Conservation (phyloP, 2,329 filamentous ascomycete genomes). For the Trichoderma koningiopsis region DNA sequence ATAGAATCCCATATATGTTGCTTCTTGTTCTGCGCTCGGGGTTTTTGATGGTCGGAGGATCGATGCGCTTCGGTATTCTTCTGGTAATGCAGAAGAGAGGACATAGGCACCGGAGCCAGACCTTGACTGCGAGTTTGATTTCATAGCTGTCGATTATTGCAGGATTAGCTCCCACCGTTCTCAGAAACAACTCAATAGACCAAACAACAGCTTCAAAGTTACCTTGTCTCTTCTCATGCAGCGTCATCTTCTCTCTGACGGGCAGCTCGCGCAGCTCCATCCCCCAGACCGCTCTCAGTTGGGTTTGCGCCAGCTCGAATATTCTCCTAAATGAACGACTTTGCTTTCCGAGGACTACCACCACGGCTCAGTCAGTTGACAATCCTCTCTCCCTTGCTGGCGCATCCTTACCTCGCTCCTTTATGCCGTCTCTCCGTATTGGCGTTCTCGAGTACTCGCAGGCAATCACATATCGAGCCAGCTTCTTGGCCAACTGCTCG, state of each 20-base stretch:
- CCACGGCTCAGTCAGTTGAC: constrained; percentile 4
- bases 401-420: constrained; percentile 57
- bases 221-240: constrained; percentile 78
- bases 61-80: constrained; percentile 63
- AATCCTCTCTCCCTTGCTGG: not conserved
- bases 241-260: constrained; percentile 74
- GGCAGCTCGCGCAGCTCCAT: constrained; percentile 91
- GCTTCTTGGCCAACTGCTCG: constrained; percentile 61
- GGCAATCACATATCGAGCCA: constrained; percentile 68
- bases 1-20: constrained; percentile 80
- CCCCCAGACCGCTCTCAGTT: constrained; percentile 75
- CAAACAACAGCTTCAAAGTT: constrained; percentile 22
- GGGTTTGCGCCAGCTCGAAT: constrained; percentile 74
- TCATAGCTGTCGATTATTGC: constrained; percentile 39
- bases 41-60: constrained; percentile 71
- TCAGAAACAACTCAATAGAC: not conserved
- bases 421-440: constrained; percentile 64
- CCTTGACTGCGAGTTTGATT: constrained; percentile 53
- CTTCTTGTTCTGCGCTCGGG: constrained; percentile 68
- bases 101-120: constrained; percentile 72
- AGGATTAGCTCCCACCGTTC: not conserved
- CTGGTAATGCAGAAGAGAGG: constrained; percentile 71
- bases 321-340: constrained; percentile 72
- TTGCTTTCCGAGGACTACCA: constrained; percentile 68
- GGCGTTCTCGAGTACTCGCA: constrained; percentile 65